Base-by-base conservation (phyloP, 2,329 filamentous ascomycete genomes). In the Fusarium heterosporum region DNA sequence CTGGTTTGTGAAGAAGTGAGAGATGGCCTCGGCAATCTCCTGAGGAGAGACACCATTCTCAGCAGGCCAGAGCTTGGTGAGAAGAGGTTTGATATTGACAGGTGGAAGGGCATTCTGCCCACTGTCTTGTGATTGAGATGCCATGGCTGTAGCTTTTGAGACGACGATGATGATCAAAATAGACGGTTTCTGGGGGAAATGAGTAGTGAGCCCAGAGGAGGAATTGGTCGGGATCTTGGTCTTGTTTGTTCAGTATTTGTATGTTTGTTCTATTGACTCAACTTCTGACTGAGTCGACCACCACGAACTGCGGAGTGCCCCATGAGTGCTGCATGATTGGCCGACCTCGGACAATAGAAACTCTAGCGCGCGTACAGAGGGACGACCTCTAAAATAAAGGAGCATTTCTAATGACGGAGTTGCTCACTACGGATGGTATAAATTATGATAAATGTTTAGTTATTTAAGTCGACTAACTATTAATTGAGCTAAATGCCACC, bases 21-120 rank as follows among this genome's bases (percentile, higher is more conserved):
- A 90, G 72, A 98, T 90, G 53, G 95, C 94, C n/a, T 90, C 85
- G 61, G 95, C 93, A 76, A 99, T 96, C 77, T 97, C 93, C 49
- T 87, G 83, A 13, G 94, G 89, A 16, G 89, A 88, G 55, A 94
- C 90, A 16, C 79, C 76, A 73, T 79, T 62, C 79, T 75, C 69
- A 40, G 83, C 74, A 29, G 86, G 90, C 90, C 90, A 93, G 41
- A 95, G 83, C 60, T 90, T 87, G 74, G 88, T 88, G 59, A 95
- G 85, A 30, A 95, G 82, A 38, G 89, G 88, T 68, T 91, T 91
- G 78, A 94, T 91, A 71, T 88, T 84, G 73, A 86, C 72, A 30
- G 73, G 72, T 41, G 75, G 73, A 36, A 78, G 74, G 63, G 57
- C 67, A 52, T 73, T 70, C 55, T 76, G 72, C 58, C 71, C 68